These are phyloP conservation scores for Yamadazyma pseudoaaseri DNA, from an alignment of 1,139 yeast genomes.

Conservation along the genomic window DNA sequence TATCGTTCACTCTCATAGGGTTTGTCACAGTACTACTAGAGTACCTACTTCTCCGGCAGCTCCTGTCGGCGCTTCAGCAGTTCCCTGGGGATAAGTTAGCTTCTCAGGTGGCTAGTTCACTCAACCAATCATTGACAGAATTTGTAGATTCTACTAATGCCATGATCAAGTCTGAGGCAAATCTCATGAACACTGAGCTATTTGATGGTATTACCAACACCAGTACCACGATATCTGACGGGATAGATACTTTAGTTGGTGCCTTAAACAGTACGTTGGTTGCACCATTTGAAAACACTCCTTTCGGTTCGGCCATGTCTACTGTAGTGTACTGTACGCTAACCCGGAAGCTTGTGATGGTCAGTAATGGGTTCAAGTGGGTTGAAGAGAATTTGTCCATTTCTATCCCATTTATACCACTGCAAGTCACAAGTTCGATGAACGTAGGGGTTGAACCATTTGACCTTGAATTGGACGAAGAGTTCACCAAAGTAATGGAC, in stretches of 20 bases:
- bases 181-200: slow-evolving; percentile 55
- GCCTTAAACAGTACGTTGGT: slow-evolving; percentile 28
- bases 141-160: slow-evolving; percentile 19
- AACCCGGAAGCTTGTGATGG: slow-evolving; percentile 63
- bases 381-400: slow-evolving; percentile 62
- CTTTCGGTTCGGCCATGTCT: slow-evolving; percentile 60
- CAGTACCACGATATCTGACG: slow-evolving; percentile 43
- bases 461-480: slow-evolving; percentile 1
- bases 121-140: slow-evolving; percentile 5
- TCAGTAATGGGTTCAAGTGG: slow-evolving; percentile 80
- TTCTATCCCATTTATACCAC: slow-evolving; percentile 44
- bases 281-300: slow-evolving; percentile 62
- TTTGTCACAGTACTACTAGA: slow-evolving; percentile 49
- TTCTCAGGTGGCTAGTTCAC: slow-evolving; percentile 3
- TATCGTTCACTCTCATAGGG: slow-evolving; percentile 51
- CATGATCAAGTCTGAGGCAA: slow-evolving; percentile 29
- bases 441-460: not conserved
- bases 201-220: slow-evolving; percentile 66
- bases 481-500: slow-evolving; percentile 16
- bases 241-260: slow-evolving; percentile 41
- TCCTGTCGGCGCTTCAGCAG: slow-evolving; percentile 11
- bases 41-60: slow-evolving; percentile 31
- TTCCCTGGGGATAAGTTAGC: slow-evolving; percentile 8
- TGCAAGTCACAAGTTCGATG: not conserved
- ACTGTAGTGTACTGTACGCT: slow-evolving; percentile 76